Evolutionary conservation across 495 filamentous ascomycete species (phyloP).

Genomic region (Polyplosphaeria fusca): DNA sequence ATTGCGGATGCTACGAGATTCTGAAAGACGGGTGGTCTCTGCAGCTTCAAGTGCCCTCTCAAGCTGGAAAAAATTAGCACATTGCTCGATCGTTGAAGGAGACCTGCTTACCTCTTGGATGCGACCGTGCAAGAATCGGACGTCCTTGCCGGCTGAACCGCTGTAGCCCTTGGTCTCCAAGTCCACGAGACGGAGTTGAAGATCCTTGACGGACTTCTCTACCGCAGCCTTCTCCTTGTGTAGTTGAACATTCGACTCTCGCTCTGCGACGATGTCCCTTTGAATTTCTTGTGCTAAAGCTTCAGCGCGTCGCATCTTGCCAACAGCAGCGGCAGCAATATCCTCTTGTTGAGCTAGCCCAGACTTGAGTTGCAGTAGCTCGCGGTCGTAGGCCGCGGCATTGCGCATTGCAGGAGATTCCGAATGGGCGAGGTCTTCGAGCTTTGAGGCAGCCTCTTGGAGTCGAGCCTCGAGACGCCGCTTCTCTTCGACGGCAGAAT

Average conservation of each 20-base stretch:
- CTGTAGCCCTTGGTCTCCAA: constrained; percentile 97
- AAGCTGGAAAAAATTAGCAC: constrained; percentile 55
- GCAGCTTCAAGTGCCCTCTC: constrained; percentile 88
- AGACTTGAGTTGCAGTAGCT: constrained; percentile 86
- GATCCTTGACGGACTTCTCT: constrained; percentile 88
- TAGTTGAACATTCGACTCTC: constrained; percentile 76
- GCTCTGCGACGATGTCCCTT: constrained; percentile 88
- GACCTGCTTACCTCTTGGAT: constrained; percentile 79
- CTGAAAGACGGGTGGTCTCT: constrained; percentile 70
- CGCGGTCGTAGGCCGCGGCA: constrained; percentile 83
- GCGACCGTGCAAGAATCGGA: constrained; percentile 88
- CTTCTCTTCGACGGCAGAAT: constrained; percentile 84
- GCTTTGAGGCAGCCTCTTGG: constrained; percentile 78
- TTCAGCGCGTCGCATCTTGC: constrained; percentile 97
- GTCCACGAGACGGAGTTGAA: constrained; percentile 85
- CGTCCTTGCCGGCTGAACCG: constrained; percentile 79
- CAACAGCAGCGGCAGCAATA: constrained; percentile 84
- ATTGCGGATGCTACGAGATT: constrained; percentile 83
- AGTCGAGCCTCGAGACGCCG: constrained; percentile 82
- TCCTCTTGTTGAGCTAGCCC: constrained; percentile 90
- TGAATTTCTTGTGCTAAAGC: constrained; percentile 84
- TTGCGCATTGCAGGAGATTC: constrained; percentile 89
- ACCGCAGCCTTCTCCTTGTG: constrained; percentile 89
- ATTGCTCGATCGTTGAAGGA: constrained; percentile 20
- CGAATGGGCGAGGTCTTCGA: constrained; percentile 85